Percentiles rank a stretch among this genome's conserved stretches.
Conservation (phyloP, 169 alveolate genomes). For the Plasmodium cynomolgi region DNA sequence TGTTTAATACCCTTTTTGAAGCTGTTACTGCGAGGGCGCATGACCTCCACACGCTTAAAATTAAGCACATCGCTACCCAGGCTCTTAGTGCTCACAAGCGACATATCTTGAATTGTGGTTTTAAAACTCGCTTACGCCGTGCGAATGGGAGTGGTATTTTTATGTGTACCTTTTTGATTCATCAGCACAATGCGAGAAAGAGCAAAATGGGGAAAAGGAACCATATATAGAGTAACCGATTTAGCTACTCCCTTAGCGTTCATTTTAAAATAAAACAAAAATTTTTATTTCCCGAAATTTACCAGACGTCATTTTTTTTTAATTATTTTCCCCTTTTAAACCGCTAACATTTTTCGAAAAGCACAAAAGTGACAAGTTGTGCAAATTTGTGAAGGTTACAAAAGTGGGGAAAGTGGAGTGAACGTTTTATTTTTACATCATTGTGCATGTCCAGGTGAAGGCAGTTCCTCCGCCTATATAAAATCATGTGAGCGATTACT, state of each 20-base stretch:
- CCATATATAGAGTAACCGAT: neutral
- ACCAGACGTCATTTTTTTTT: neutral
- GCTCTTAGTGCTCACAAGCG: neutral
- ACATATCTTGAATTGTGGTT: neutral
- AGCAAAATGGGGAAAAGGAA: neutral
- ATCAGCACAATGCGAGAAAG: neutral
- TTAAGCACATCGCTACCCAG: neutral
- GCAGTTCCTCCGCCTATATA: neutral
- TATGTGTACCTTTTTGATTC: neutral
- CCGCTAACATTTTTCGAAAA: neutral
- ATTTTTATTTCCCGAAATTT: neutral
- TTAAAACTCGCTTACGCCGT: neutral
- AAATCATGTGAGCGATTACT: neutral
- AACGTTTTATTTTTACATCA: neutral
- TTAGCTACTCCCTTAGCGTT: neutral
- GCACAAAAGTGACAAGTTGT: neutral
- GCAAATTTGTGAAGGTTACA: neutral
- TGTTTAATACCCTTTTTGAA: neutral
- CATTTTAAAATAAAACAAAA: neutral
- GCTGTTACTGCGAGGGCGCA: neutral
- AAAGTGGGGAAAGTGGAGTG: neutral
- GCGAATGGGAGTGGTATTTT: neutral
- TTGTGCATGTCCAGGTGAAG: neutral
- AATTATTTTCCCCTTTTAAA: neutral
- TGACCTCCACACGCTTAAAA: neutral